Base-by-base conservation (phyloP, 495 filamentous ascomycete species). In the Daldinia loculata region DNA sequence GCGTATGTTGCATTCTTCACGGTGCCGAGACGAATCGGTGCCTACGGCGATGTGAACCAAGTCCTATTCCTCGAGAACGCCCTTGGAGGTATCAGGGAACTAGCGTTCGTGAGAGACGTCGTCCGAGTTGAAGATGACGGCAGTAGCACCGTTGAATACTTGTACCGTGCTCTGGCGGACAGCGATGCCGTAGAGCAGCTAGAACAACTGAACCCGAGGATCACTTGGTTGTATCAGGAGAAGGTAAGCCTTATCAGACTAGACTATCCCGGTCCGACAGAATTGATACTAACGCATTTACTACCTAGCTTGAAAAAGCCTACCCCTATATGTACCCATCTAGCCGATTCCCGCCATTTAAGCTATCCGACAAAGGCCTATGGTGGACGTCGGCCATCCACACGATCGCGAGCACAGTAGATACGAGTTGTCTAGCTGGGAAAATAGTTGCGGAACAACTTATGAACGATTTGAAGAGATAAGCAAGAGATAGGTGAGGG, bases 351-450 rank as follows among this genome's bases (percentile, higher is more conserved):
- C 69, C 66, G 9, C 24, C 69, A 1, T 75, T 77, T 61, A 56
- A 70, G 48, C 55, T 73, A 14, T 72, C 70, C 14, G 59, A 64
- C 4, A 43, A 70, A 22, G 72, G 70, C 15, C 59, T 77, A 8
- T 77, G 75, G 75, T 77, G 75, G 73, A 75, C 75, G 17, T 73
- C 73, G 2, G 56, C 74, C 32, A 70, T 75, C 24, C 61, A 75
- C 29, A 24, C 55, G 9, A 58, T 70, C 6, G 67, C 69, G 3
- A 74, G 64, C 7, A 73, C 70, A 1, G 50, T 75, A 4, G 75
- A 77, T 59, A 51, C 67, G 34, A 77, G 70, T 56, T 77, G 75
- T 64, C 51, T 75, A 9, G 70, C 70, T 6, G 75, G 75, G 43
- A 60, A 74, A 8, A 69, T 75, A 29, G 73, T 71, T 15, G 75